A percentile compares a stretch with the other conserved stretches of the same genome.
phyloP scores from a whole-genome alignment of 169 alveolate genomes.

The Cystoisospora suis region DNA sequence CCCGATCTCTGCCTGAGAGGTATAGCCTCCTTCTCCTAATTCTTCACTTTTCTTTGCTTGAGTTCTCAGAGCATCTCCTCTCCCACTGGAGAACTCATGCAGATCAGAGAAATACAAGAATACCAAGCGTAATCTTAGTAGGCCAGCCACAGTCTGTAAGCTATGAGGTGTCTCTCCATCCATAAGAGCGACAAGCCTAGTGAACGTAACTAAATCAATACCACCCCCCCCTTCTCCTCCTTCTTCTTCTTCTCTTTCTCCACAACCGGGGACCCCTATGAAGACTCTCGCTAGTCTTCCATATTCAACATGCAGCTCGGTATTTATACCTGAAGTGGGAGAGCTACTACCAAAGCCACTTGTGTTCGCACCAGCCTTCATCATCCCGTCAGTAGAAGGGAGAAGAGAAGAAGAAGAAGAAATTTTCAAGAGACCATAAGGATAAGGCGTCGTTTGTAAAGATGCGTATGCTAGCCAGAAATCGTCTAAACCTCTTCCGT shows the following conservation, averaged over 20 bases:
- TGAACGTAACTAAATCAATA: conserved; percentile 8
- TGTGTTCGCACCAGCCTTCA: background rate
- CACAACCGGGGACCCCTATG: background rate
- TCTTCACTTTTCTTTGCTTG: no score
- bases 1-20: background rate
- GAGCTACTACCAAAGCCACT: background rate
- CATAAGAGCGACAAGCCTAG: conserved; percentile 41
- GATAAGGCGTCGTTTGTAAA: background rate
- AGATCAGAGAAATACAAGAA: conserved; percentile 44
- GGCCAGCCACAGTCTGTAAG: conserved; percentile 11
- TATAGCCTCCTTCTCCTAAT: no score
- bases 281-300: background rate
- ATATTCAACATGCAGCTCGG: background rate
- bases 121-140: conserved; percentile 33
- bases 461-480: conserved; percentile 26
- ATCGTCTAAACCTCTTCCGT: background rate
- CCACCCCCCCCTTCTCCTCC: conserved; percentile 12
- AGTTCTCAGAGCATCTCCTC: conserved; percentile 1
- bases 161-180: conserved; percentile 43
- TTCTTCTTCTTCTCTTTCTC: no score
- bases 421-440: background rate
- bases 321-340: background rate
- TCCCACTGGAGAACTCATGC: conserved; percentile 48
- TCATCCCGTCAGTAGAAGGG: background rate
- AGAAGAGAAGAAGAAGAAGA: background rate